A percentile compares a stretch with the other conserved stretches of the same genome.
These are phyloP conservation scores for Claviceps sp. DNA, from an alignment of 2,329 filamentous ascomycete species.

Conservation along the genomic window DNA sequence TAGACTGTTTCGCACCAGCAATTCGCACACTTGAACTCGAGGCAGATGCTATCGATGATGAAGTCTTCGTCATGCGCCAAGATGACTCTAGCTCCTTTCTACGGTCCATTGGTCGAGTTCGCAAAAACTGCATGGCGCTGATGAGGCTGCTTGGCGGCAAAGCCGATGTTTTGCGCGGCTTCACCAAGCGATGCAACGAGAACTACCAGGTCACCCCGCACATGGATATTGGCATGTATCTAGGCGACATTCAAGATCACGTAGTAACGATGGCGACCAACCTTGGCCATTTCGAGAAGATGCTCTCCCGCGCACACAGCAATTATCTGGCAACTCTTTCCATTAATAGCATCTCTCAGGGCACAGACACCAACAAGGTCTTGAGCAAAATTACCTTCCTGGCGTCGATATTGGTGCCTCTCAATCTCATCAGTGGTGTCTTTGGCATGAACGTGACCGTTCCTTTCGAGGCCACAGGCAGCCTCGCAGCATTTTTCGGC, in stretches of 20 bases:
- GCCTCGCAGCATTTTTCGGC: slow-evolving; percentile 41
- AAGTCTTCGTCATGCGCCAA: slow-evolving; percentile 81
- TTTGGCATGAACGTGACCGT: slow-evolving; percentile 82
- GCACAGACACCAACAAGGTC: slow-evolving; percentile 76
- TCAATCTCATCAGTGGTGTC: slow-evolving; percentile 80
- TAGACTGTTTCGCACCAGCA: slow-evolving; percentile 84
- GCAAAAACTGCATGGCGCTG: slow-evolving; percentile 89
- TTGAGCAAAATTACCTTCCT: slow-evolving; percentile 92
- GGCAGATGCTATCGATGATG: slow-evolving; percentile 87
- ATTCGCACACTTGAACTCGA: slow-evolving; percentile 79
- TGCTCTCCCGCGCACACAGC: slow-evolving; percentile 83
- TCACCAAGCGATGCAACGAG: slow-evolving; percentile 97
- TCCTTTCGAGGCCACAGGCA: slow-evolving; percentile 42
- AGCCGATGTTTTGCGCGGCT: slow-evolving; percentile 94
- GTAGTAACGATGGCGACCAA: slow-evolving; percentile 99
- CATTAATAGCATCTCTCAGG: slow-evolving; percentile 80
- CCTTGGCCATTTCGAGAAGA: slow-evolving; percentile 91
- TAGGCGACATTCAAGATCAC: slow-evolving; percentile 97
- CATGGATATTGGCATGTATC: slow-evolving; percentile 91
- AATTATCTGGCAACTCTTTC: slow-evolving; percentile 94
- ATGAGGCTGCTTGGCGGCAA: slow-evolving; percentile 91
- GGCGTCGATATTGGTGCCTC: slow-evolving; percentile 87
- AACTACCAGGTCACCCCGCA: slow-evolving; percentile 90
- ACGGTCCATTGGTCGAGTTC: slow-evolving; percentile 74
- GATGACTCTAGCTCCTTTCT: slow-evolving; percentile 84